These are phyloP conservation scores for Fusarium proliferatum DNA, from an alignment of 2,329 filamentous ascomycete genomes.

Conservation along the genomic window DNA sequence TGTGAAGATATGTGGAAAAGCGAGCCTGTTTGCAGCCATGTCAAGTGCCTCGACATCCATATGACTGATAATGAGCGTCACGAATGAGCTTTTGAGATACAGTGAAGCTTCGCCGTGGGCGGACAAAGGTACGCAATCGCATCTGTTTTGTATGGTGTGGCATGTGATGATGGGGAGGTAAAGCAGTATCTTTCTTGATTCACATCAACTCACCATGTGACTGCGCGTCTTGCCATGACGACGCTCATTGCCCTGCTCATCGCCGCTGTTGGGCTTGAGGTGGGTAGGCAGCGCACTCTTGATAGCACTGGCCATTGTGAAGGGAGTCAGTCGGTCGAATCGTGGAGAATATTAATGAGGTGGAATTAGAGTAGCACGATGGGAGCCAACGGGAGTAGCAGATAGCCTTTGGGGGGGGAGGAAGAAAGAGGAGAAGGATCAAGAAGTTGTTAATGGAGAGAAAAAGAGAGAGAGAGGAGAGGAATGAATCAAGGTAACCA, in stretches of 20 bases:
- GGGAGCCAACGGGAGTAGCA: conserved; percentile 2
- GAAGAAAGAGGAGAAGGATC: conserved; percentile 18
- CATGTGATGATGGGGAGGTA: neutral
- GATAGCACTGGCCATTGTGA: conserved; percentile 74
- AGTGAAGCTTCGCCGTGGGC: conserved; percentile 1
- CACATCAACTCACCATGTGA: conserved; percentile 74
- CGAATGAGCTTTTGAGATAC: neutral
- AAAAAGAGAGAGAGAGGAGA: neutral
- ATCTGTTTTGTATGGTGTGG: neutral
- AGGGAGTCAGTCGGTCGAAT: conserved; percentile 12
- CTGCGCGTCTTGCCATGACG: conserved; percentile 87
- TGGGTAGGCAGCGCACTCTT: conserved; percentile 85
- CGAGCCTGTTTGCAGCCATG: neutral
- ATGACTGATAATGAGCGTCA: neutral
- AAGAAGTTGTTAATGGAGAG: conserved; percentile 29
- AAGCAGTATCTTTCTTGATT: conserved; percentile 42
- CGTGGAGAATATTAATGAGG: conserved; percentile 13
- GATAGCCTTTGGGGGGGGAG: neutral
- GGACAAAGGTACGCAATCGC: conserved; percentile 1
- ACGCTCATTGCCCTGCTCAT: conserved; percentile 63
- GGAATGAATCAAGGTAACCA: conserved; percentile 37
- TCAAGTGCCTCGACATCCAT: neutral
- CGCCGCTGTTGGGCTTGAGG: conserved; percentile 73
- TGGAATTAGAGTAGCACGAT: conserved; percentile 11
- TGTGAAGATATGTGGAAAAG: neutral